Evolutionary conservation across 164 flowering plant genomes (phyloP), one percentile per base, ranked within the genome.

Genomic region (Magnolia changhungtana): DNA sequence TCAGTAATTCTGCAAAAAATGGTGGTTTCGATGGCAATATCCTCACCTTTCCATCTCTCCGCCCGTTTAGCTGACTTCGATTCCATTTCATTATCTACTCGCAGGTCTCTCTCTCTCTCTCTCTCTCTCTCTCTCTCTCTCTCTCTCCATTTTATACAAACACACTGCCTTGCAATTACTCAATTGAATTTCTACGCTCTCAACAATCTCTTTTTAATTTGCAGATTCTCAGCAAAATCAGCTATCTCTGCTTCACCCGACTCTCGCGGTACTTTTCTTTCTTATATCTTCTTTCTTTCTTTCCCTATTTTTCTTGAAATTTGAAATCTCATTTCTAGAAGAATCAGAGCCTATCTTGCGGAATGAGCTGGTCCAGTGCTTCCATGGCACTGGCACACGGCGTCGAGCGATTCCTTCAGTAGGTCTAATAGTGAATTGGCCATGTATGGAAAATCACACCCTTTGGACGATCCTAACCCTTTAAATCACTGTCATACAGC

Each of bases 41-140:
- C 89, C 5, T 16, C 87, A 23, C 49, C 85, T 21, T 55, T 76
- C 4, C 78, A 75, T 67, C 68, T 85, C 72, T 79, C 85, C 24
- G 23, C 78, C 27, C 50, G 82, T 74, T 74, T 75, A 72, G 74
- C 74, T 27, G 73, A 14, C 77, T 69, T 29, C 66, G 63, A 5
- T 52, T 23, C 19, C 31, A 24, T 1, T 21, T 52, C 37, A 8
- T 51, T 72, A 7, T 2, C 31, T 13, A 7, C 37, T 51, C 73
- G 1, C 63, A 77, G 85, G 87, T 70, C 37, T 6, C 45, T 9
- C 27, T 45, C 8, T 6, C 14, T 83, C n/a, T 50, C 19, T 29
- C 49, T 45, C 31, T 14, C 37, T 11, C n/a, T 21, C 59, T 61
- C 7, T 50, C 68, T 65, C 52, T 50, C 0, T n/a, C 11, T 9